Base-by-base conservation (phyloP, 345 rosid species). In the Populus ilicifolia region DNA sequence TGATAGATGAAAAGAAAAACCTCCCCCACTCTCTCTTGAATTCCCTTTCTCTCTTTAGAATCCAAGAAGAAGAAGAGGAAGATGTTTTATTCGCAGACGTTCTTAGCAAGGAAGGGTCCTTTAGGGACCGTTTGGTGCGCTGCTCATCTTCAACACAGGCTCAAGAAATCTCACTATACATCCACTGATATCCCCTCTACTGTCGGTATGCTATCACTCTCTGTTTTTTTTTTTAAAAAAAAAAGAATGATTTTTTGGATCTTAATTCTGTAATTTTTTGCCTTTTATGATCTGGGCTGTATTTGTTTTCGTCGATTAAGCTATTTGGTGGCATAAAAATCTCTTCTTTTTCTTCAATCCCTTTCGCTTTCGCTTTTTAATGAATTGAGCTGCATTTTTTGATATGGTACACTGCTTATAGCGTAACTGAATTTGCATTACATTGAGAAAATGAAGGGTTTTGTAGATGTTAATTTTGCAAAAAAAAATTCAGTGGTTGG, bases 71-170 rank as follows among this genome's bases (percentile, higher is more conserved):
- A 54, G 70, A 56, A 23, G 70, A 75, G 29, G 52, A 21, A 54
- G 38, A 91, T 94, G 98, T 94, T 94, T 70, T 93, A 89, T 69
- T 94, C 97, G 12, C 97, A 90, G 76, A 86, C 94, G 21, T 83
- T 86, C 61, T 77, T 94, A 79, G 92, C 91, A 35, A 84, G 89
- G 68, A 93, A 94, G 79, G 95, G 94, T 7, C 94, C 93, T 1
- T 79, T 92, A 23, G 96, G 98, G 1, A 89, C 94, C 0, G 97
- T 92, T 0, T 94, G 98, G 98, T 88, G 89, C 77, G 97, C 98
- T 35, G 97, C 94, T 71, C 98, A 94, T 79, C 84, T 89, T 29
- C 95, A 94, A 76, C 85, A 90, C 79, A 88, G 92, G 54, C 93
- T 92, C 79, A 89, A 85, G 82, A 94, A 94, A 78, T 89, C 94